Evolutionary conservation across 371 early-diverging fungal genomes (phyloP), one percentile per base, ranked within the genome.

Genomic region (Haplosporangium sp.): DNA sequence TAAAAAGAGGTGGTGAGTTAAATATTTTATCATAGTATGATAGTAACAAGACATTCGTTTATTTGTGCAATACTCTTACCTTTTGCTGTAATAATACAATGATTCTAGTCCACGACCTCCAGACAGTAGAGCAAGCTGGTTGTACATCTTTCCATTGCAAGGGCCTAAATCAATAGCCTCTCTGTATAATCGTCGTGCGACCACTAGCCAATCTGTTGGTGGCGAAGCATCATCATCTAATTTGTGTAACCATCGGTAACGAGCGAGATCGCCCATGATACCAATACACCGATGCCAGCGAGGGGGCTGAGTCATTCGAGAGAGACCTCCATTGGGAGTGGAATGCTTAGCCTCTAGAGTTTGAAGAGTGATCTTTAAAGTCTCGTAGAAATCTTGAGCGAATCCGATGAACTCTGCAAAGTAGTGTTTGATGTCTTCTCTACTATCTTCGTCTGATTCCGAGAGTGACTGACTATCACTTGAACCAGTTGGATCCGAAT

Each of bases 161-260:
- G 90, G 91, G 71, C 88, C 89, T 19, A 90, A 73, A 84, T 87
- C 88, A 34, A 85, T 83, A 3, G 88, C 90, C n/a, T 89, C 74
- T 20, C 77, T 77, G 60, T 91, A 90, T 60, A 87, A 83, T 45
- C 74, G 82, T 82, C 88, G 86, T 1, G 90, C 90, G 35, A 84
- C 87, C 38, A 77, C 44, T 27, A 85, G 77, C 57, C 86, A 87
- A 52, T 71, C 72, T 6, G 68, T 67, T 7, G 37, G 58, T 1
- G 69, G 56, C 53, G 65, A 44, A 6, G 48, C 40, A 13, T 63
- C 63, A 35, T 83, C 86, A 19, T 83, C 63, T 20, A 83, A 65
- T 10, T 77, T 68, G 69, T 82, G 86, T n/a, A 84, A 63, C 88
- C 87, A 89, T 61, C 88, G 83, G 64, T 91, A 91, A n/a, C 92